phyloP scores from a whole-genome alignment of 805 yeast species.

The Kazachstania africana region DNA sequence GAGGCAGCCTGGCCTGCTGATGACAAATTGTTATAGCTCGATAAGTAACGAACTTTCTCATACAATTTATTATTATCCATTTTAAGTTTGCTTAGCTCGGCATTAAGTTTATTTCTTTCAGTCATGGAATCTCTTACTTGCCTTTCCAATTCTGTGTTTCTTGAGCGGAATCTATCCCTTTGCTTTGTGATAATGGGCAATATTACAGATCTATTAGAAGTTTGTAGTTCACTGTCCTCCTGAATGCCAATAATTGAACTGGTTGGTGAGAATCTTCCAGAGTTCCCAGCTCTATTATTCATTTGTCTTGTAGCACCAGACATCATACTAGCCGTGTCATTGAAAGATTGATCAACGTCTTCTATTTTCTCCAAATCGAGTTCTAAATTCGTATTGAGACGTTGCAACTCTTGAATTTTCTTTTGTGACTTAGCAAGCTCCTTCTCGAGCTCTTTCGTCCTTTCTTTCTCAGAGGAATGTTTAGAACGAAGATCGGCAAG shows the following conservation, averaged over 20 bases:
- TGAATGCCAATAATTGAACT: conserved; percentile 38
- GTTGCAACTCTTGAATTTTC: conserved; percentile 33
- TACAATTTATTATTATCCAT: conserved; percentile 68
- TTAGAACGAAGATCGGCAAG: conserved; percentile 54
- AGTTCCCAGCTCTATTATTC: conserved; percentile 19
- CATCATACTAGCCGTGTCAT: conserved; percentile 51
- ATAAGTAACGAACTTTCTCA: conserved; percentile 61
- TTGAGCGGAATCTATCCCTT: conserved; percentile 82
- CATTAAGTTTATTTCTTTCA: conserved; percentile 45
- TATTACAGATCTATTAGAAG: conserved; percentile 35
- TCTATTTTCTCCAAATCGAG: conserved; percentile 55
- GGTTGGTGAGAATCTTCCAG: conserved; percentile 37
- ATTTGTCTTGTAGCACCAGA: conserved; percentile 42
- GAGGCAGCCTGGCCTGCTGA: conserved; percentile 22
- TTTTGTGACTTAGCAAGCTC: conserved; percentile 25
- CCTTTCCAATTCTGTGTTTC: conserved; percentile 74
- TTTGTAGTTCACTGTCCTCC: conserved; percentile 25
- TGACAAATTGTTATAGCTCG: conserved; percentile 32
- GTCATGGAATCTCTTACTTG: conserved; percentile 51
- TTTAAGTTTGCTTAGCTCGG: conserved; percentile 53
- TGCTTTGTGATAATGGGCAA: conserved; percentile 87
- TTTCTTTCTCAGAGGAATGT: conserved; percentile 34
- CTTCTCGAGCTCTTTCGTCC: conserved; percentile 31
- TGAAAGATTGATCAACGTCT: conserved; percentile 28
- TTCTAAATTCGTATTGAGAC: conserved; percentile 55